Evolutionary conservation across 495 filamentous ascomycete genomes (phyloP).

Genomic region (Choiromyces venosus): DNA sequence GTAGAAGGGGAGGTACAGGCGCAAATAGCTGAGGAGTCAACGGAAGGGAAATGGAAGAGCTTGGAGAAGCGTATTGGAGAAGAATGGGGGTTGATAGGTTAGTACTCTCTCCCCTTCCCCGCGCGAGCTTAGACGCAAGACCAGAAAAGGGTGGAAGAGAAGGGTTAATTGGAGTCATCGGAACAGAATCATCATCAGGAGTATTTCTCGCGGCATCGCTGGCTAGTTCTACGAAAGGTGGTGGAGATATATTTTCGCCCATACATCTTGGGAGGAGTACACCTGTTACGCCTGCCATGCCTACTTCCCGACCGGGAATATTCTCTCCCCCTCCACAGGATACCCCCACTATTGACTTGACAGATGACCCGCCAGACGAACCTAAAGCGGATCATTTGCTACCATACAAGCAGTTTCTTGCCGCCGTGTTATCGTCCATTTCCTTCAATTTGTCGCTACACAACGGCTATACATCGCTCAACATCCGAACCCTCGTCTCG

Average conservation of each 20-base stretch:
- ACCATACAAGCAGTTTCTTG: conserved; percentile 29
- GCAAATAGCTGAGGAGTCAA: conserved; percentile 36
- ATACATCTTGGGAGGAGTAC: conserved; percentile 7
- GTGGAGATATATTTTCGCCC: neutral
- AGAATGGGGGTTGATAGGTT: conserved; percentile 38
- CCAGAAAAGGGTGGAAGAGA: neutral
- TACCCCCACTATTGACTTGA: conserved; percentile 33
- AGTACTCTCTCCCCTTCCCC: neutral
- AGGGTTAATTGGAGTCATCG: neutral
- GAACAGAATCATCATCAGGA: conserved; percentile 28
- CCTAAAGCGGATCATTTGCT: conserved; percentile 6
- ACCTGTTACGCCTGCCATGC: conserved; percentile 24
- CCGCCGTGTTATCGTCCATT: conserved; percentile 31
- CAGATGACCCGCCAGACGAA: conserved; percentile 36
- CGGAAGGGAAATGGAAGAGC: conserved; percentile 38
- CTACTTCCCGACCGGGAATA: conserved; percentile 21
- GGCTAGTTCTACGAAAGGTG: conserved; percentile 15
- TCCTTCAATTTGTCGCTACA: conserved; percentile 31
- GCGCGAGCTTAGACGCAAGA: neutral
- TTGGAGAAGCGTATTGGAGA: conserved; percentile 30
- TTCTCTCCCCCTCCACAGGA: conserved; percentile 23
- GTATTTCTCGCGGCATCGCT: conserved; percentile 35
- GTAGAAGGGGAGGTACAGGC: conserved; percentile 34
- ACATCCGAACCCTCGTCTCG: conserved; percentile 37
- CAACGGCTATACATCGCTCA: conserved; percentile 38